phyloP scores from a whole-genome alignment of 1,284 basidiomycete genomes.

The Hortiboletus rubellus region DNA sequence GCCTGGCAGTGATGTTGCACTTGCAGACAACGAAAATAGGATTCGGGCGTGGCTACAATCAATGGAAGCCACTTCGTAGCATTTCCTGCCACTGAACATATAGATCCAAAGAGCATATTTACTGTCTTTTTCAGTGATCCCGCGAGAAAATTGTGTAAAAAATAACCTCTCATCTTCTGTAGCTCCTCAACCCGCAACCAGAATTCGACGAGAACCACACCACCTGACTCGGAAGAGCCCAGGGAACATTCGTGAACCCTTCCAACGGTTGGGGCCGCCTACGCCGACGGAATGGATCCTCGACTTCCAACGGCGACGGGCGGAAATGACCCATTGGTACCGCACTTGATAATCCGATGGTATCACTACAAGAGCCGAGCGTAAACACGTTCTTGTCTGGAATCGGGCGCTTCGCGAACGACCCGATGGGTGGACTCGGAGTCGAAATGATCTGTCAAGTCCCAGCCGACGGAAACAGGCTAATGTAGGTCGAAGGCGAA shows the following conservation, averaged over 20 bases:
- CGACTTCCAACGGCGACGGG: slow-evolving; percentile 9
- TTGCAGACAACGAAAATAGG: not conserved
- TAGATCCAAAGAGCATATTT: too few species aligned
- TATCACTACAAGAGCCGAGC: too few species aligned
- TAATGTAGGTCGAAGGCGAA: not conserved
- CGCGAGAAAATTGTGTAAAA: too few species aligned
- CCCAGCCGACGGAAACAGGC: not conserved
- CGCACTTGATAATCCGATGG: not conserved
- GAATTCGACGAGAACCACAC: too few species aligned
- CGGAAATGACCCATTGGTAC: not conserved
- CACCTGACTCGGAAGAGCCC: too few species aligned
- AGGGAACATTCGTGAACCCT: not conserved
- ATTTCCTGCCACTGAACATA: too few species aligned
- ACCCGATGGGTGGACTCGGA: slow-evolving; percentile 4
- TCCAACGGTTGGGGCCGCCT: not conserved
- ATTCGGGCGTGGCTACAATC: not conserved
- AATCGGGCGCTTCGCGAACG: not conserved
- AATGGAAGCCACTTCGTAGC: too few species aligned
- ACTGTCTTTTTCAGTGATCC: too few species aligned
- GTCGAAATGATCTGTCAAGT: not conserved
- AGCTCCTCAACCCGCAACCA: too few species aligned
- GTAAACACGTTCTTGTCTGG: not conserved
- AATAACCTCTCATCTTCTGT: too few species aligned
- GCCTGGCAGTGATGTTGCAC: not conserved
- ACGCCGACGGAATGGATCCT: slow-evolving; percentile 3